Percentiles rank a stretch among this genome's conserved stretches.
These are phyloP conservation scores for Breviolum minutum DNA, from an alignment of 73 alveolate genomes.

Conservation along the genomic window DNA sequence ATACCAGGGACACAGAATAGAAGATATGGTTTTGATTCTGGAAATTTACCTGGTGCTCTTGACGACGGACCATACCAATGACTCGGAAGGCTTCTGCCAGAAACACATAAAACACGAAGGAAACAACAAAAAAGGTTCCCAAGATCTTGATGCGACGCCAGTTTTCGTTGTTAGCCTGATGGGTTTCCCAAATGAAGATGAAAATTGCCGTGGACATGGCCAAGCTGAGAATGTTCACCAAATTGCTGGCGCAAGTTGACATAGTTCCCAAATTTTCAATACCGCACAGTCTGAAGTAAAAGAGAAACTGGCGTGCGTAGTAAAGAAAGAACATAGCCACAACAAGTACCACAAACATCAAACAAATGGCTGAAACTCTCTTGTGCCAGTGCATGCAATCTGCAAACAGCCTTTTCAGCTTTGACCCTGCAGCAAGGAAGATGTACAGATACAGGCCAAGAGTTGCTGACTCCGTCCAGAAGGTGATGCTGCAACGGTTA, in stretches of 20 bases:
- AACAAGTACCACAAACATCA: neutral
- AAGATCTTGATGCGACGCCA: neutral
- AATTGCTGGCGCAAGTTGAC: neutral
- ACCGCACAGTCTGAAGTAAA: neutral
- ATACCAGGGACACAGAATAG: neutral
- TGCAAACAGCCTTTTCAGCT: neutral
- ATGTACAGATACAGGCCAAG: neutral
- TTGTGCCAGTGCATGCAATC: neutral
- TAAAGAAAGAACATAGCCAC: neutral
- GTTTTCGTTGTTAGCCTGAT: neutral
- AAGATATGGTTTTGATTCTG: neutral
- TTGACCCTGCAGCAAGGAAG: neutral
- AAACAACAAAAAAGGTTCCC: neutral
- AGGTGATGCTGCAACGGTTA: neutral
- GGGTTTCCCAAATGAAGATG: neutral
- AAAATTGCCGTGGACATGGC: slow-evolving; percentile 1
- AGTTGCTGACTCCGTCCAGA: neutral
- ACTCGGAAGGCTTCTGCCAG: neutral
- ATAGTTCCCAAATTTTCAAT: neutral
- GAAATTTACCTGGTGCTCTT: neutral
- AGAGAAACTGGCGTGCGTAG: neutral
- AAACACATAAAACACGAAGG: neutral
- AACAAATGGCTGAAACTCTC: neutral
- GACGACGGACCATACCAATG: neutral
- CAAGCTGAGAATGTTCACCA: neutral